Evolutionary conservation across 2,329 filamentous ascomycete genomes (phyloP).

Genomic region (Trichoderma cornu-damae): DNA sequence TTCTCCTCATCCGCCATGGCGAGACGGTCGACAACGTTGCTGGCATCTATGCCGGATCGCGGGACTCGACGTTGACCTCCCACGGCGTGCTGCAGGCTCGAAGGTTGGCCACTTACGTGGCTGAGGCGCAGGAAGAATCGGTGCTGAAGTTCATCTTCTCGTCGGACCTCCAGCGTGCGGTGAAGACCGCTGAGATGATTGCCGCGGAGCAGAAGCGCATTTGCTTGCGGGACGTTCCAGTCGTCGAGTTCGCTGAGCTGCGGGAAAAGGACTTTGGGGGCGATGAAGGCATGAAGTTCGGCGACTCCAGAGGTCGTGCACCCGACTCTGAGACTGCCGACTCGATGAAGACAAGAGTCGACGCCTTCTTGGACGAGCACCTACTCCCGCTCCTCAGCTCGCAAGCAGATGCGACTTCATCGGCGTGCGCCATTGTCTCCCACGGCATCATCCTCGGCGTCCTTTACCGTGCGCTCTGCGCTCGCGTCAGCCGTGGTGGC

Average conservation of each 20-base stretch:
- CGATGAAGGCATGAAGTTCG: constrained; percentile 61
- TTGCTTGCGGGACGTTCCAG: constrained; percentile 16
- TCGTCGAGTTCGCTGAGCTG: constrained; percentile 40
- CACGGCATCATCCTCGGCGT: constrained; percentile 76
- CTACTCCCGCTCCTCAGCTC: constrained; percentile 48
- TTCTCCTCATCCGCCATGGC: constrained; percentile 80
- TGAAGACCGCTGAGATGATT: constrained; percentile 64
- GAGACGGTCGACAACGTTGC: constrained; percentile 89
- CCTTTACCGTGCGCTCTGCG: constrained; percentile 59
- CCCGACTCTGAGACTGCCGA: constrained; percentile 61
- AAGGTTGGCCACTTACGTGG: constrained; percentile 61
- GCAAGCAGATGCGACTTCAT: constrained; percentile 13
- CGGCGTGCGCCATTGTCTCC: constrained; percentile 61
- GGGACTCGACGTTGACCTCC: constrained; percentile 73
- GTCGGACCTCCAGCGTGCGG: constrained; percentile 71
- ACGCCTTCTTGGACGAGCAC: constrained; percentile 60
- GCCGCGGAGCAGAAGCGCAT: constrained; percentile 47
- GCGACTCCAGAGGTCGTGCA: constrained; percentile 32
- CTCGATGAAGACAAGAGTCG: constrained; percentile 59
- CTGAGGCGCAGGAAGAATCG: constrained; percentile 35
- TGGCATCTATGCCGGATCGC: constrained; percentile 69
- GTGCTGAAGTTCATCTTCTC: constrained; percentile 61
- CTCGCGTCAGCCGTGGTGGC: constrained; percentile 39
- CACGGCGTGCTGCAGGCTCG: constrained; percentile 78
- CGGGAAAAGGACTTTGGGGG: constrained; percentile 72